Conservation (phyloP, 176 grass and related monocot genomes). For the Aegilops tauschii region DNA sequence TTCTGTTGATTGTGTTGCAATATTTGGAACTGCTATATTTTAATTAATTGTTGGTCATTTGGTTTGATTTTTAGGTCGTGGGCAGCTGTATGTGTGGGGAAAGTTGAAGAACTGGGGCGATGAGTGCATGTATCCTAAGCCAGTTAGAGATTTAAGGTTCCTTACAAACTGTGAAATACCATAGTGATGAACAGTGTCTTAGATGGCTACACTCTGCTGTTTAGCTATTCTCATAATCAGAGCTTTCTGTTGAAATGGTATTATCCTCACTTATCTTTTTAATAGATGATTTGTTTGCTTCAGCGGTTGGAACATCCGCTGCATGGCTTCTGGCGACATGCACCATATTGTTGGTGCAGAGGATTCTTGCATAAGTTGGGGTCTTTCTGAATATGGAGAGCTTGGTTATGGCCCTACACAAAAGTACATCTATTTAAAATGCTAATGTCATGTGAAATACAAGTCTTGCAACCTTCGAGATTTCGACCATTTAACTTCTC, state of each 20-base stretch:
- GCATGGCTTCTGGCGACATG: constrained; percentile 97
- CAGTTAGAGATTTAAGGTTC: constrained; percentile 90
- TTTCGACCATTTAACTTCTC: background rate
- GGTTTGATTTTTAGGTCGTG: constrained; percentile 52
- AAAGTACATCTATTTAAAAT: constrained; percentile 56
- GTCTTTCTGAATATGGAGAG: constrained; percentile 58
- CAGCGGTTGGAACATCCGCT: constrained; percentile 96
- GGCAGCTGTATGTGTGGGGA: constrained; percentile 98
- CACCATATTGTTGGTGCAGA: constrained; percentile 90
- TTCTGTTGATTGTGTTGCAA: background rate
- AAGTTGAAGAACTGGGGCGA: constrained; percentile 87
- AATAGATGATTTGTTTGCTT: constrained; percentile 35
- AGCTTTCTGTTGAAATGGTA: background rate
- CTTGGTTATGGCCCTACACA: constrained; percentile 92
- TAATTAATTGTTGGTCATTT: constrained; percentile 13
- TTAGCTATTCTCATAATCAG: constrained; percentile 15
- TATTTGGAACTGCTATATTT: background rate
- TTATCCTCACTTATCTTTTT: constrained; percentile 11
- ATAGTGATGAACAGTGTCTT: background rate
- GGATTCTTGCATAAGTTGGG: constrained; percentile 95
- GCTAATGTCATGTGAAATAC: constrained; percentile 12
- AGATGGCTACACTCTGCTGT: background rate
- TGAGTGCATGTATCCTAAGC: constrained; percentile 99
- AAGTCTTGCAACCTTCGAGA: background rate
- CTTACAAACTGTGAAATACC: constrained; percentile 15